Percentiles rank a stretch among this genome's conserved stretches.
These are phyloP conservation scores for Candida pseudoglaebosa DNA, from an alignment of 805 yeast species.

Conservation along the genomic window DNA sequence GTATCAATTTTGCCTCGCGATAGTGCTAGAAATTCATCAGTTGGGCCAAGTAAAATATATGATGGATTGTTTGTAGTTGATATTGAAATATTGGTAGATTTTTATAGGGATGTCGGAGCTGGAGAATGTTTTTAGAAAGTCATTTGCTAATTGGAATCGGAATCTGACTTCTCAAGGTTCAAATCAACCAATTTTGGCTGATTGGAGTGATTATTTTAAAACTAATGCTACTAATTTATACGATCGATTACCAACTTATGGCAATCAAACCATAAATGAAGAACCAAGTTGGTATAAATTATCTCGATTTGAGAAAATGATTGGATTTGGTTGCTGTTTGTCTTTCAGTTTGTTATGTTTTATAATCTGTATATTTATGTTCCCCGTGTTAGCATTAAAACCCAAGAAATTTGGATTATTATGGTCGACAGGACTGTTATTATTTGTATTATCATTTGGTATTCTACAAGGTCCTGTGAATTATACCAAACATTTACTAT, in stretches of 20 bases:
- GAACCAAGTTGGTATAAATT: constrained; percentile 78
- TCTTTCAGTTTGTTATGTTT: constrained; percentile 79
- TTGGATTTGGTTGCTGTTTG: constrained; percentile 74
- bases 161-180: constrained; percentile 4
- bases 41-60: too few relatives aligned
- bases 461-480: constrained; percentile 89
- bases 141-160: constrained; percentile 29
- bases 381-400: constrained; percentile 84
- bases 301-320: constrained; percentile 73
- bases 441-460: constrained; percentile 87
- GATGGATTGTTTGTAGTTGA: too few relatives aligned
- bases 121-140: constrained; percentile 32
- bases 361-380: constrained; percentile 70
- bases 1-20: too few relatives aligned
- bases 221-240: constrained; percentile 54
- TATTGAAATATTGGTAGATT: too few relatives aligned
- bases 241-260: constrained; percentile 53
- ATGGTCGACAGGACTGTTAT: constrained; percentile 88
- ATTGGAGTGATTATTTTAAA: constrained; percentile 42
- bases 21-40: too few relatives aligned
- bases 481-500: constrained; percentile 67
- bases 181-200: constrained; percentile 29
- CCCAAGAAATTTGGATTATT: constrained; percentile 87
- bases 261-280: constrained; percentile 29
- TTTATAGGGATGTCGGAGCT: constrained; percentile 22